Base-by-base conservation (phyloP, 805 yeast genomes). In the Candida stauntonica region DNA sequence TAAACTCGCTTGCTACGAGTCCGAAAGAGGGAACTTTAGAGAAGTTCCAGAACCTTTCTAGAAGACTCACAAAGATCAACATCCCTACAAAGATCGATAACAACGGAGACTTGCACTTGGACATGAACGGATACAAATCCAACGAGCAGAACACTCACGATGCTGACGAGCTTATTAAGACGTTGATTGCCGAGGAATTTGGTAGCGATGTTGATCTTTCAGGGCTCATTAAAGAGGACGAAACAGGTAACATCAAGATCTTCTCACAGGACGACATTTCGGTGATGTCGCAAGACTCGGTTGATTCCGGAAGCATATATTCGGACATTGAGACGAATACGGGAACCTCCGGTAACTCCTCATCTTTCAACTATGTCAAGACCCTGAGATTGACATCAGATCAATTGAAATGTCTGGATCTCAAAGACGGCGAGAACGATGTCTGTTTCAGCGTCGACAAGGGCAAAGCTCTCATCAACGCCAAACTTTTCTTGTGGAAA, bases 121-220 rank as follows among this genome's bases (percentile, higher is more conserved):
- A 93, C 63, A 86, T 91, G 81, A 94, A 88, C 51, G 99, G 99
- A 14, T 93, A 93, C 63, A 91, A 89, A 62, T 83, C 95, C 24
- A 87, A 81, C 51, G 83, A 80, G 36, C 78, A 80, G 48, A 86
- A 82, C 57, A 76, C 84, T 29, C 79, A 80, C 35, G 79, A 77
- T 49, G 77, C 94, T 0, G 96, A 88, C 57, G 79, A 79, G 35
- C 65, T 84, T 26, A 75, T 93, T 42, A 79, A 78, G 50, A 79
- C 81, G 48, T 67, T 89, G 29, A 67, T 91, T 35, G 67, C 76
- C 24, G 93, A 86, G 47, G 97, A 91, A 57, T 70, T 89, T 46
- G 81, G 81, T 5, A 60, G 61, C 11, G 73, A 68, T 20, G 61
- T 67, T 21, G 77, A 76, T 51, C 48, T 75, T 1, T 58, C 65